Conservation (phyloP, 2,329 filamentous ascomycete species). For the Fusarium sp. region DNA sequence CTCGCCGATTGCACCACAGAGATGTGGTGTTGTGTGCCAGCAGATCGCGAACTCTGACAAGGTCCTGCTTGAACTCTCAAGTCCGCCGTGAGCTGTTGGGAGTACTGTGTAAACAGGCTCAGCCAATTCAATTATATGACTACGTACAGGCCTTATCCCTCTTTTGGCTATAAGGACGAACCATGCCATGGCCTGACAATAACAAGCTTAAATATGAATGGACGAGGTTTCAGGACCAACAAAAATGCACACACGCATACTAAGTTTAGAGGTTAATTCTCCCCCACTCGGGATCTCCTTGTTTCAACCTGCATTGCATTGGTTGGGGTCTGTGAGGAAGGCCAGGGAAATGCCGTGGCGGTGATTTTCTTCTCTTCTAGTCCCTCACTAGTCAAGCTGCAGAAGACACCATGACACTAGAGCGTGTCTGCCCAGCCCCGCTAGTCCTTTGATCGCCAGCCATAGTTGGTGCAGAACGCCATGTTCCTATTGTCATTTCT, state of each 20-base stretch:
- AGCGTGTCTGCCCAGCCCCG: neutral
- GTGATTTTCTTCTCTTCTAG: neutral
- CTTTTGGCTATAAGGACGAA: neutral
- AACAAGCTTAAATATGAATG: constrained; percentile 12
- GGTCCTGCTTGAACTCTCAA: neutral
- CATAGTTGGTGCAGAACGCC: constrained; percentile 33
- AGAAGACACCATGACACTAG: constrained; percentile 1
- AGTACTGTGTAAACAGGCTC: neutral
- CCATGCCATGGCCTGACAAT: constrained; percentile 5
- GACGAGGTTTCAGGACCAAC: neutral
- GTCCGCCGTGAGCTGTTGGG: neutral
- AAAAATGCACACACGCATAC: neutral
- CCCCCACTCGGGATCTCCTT: neutral
- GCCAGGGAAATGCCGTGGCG: neutral
- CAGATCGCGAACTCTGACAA: neutral
- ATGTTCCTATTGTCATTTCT: constrained; percentile 33
- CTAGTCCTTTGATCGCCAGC: constrained; percentile 24
- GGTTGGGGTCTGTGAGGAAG: neutral
- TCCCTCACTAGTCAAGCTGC: constrained; percentile 7
- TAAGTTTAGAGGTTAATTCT: neutral
- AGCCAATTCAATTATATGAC: neutral
- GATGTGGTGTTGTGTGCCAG: neutral
- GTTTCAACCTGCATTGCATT: neutral
- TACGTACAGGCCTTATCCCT: neutral
- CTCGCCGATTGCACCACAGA: neutral